A percentile compares a stretch with the other conserved stretches of the same genome.
phyloP scores from a whole-genome alignment of 2,329 filamentous ascomycete genomes.

The Helotiales sp. region DNA sequence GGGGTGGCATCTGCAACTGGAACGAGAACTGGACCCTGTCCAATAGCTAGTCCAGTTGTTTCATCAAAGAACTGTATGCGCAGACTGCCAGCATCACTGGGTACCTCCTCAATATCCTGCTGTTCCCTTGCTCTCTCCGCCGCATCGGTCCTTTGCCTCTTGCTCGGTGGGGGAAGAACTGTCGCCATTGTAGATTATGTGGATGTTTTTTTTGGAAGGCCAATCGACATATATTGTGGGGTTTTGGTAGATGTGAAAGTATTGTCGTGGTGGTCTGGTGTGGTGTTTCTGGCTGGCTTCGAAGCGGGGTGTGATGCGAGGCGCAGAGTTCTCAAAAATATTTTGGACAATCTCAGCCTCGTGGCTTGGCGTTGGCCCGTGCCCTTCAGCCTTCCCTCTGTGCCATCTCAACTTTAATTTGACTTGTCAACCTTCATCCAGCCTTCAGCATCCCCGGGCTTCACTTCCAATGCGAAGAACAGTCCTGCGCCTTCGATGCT shows the following conservation, averaged over 20 bases:
- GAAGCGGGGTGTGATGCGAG: constrained; percentile 6
- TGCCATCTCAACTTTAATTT: not conserved
- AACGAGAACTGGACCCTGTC: constrained; percentile 64
- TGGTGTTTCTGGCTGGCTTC: not conserved
- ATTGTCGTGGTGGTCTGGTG: not conserved
- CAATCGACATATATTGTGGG: too few species aligned
- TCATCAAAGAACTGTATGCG: constrained; percentile 89
- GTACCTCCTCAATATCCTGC: constrained; percentile 72
- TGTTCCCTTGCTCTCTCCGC: constrained; percentile 74
- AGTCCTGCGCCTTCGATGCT: not conserved
- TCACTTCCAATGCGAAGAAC: not conserved
- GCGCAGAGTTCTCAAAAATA: constrained; percentile 25
- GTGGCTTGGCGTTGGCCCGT: constrained; percentile 22
- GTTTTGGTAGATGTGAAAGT: too few species aligned
- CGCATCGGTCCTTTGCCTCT: constrained; percentile 80
- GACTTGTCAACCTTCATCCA: not conserved
- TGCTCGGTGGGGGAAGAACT: constrained; percentile 80
- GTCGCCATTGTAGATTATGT: constrained; percentile 72
- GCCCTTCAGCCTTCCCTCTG: constrained; percentile 8
- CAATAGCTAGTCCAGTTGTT: constrained; percentile 75
- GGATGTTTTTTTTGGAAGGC: too few species aligned
- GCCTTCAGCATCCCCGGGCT: not conserved
- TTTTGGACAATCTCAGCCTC: constrained; percentile 38
- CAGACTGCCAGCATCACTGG: constrained; percentile 74
- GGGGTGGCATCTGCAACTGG: constrained; percentile 84